These are phyloP conservation scores for Metroxylon sagu DNA, from an alignment of 176 grass and related monocot species.

Conservation along the genomic window DNA sequence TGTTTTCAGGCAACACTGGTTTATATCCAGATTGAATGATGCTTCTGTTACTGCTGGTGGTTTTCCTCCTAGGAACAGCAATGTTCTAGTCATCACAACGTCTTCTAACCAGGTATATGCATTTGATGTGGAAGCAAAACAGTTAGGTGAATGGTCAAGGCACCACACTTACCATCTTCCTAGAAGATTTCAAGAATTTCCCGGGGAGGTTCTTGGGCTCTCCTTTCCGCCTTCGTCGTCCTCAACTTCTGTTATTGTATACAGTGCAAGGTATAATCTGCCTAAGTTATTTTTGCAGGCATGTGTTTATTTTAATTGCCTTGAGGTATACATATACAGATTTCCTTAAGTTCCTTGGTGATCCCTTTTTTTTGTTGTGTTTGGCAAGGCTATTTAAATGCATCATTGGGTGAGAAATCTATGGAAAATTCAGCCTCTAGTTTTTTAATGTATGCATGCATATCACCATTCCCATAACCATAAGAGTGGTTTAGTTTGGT, in stretches of 20 bases:
- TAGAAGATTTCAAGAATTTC: constrained; percentile 89
- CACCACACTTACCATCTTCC: constrained; percentile 47
- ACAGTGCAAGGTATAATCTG: constrained; percentile 64
- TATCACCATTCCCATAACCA: too few species aligned
- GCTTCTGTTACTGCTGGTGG: constrained; percentile 80
- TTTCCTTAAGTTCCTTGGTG: too few species aligned
- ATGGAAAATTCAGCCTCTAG: too few species aligned
- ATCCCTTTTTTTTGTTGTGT: too few species aligned
- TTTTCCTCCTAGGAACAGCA: constrained; percentile 77
- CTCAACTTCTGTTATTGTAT: constrained; percentile 63
- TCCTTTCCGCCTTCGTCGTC: constrained; percentile 54
- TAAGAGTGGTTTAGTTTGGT: too few species aligned
- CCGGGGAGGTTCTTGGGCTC: constrained; percentile 84
- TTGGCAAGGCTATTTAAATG: too few species aligned
- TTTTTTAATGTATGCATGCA: too few species aligned
- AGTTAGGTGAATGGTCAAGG: constrained; percentile 86
- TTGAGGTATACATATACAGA: too few species aligned
- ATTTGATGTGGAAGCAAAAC: constrained; percentile 94
- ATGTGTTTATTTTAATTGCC: too few species aligned
- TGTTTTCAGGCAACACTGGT: constrained; percentile 84
- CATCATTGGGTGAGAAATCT: too few species aligned
- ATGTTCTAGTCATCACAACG: constrained; percentile 71
- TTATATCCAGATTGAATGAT: constrained; percentile 77
- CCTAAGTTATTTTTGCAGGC: neutral
- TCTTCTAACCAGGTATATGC: constrained; percentile 85